A percentile compares a stretch with the other conserved stretches of the same genome.
These are phyloP conservation scores for Exophiala calicioides DNA, from an alignment of 2,329 filamentous ascomycete genomes.

Conservation along the genomic window DNA sequence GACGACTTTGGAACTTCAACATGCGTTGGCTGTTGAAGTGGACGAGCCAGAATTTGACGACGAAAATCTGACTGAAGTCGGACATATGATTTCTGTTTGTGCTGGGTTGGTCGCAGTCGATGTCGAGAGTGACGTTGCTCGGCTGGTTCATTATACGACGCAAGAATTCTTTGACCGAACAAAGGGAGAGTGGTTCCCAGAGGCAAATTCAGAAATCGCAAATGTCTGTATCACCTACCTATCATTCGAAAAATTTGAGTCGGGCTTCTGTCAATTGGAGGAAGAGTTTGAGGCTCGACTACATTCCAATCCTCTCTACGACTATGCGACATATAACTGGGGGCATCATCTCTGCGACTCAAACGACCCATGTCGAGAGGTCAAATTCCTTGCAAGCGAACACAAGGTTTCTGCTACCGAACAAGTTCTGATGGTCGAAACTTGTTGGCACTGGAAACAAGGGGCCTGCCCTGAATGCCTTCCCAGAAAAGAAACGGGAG, in stretches of 20 bases:
- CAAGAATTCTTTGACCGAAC: conserved; percentile 47
- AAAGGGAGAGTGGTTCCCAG: conserved; percentile 23
- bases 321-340: conserved; percentile 4
- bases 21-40: conserved; percentile 33
- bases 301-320: not conserved
- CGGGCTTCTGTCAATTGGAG: not conserved
- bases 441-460: not conserved
- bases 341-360: conserved; percentile 1
- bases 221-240: conserved; percentile 31
- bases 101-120: conserved; percentile 32
- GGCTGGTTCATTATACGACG: conserved; percentile 48
- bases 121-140: conserved; percentile 26
- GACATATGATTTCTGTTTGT: conserved; percentile 30
- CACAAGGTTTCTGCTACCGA: conserved; percentile 1
- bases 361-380: not conserved
- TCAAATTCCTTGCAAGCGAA: conserved; percentile 1
- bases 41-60: conserved; percentile 25
- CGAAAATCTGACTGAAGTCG: conserved; percentile 28
- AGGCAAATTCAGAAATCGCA: conserved; percentile 24
- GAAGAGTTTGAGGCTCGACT: conserved; percentile 5
- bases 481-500: conserved; percentile 24
- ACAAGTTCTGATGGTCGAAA: conserved; percentile 5
- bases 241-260: conserved; percentile 25
- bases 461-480: not conserved
- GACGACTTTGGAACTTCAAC: conserved; percentile 28